A percentile compares a stretch with the other conserved stretches of the same genome.
These are phyloP conservation scores for Letharia columbiana DNA, from an alignment of 495 filamentous ascomycete genomes.

Conservation along the genomic window DNA sequence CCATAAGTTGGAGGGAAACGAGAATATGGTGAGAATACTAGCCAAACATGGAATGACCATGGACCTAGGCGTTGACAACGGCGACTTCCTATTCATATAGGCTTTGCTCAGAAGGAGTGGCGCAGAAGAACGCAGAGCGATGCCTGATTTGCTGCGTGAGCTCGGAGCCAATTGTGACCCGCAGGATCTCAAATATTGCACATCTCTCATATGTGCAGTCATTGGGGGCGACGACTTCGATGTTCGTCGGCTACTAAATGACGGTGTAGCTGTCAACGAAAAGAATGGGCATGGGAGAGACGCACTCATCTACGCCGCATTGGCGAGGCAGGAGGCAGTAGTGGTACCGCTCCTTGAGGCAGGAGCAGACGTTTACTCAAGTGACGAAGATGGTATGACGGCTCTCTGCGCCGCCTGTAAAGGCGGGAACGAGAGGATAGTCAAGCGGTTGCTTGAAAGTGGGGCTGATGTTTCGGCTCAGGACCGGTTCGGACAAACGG, in stretches of 20 bases:
- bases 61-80: too few relatives aligned
- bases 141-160: too few relatives aligned
- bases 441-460: constrained; percentile 10
- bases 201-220: too few relatives aligned
- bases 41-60: too few relatives aligned
- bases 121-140: too few relatives aligned
- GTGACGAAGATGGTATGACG: not conserved
- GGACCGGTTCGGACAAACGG: not conserved
- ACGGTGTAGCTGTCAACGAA: not conserved
- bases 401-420: constrained; percentile 18
- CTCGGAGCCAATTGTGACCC: too few relatives aligned
- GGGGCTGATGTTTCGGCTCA: constrained; percentile 4
- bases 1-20: too few relatives aligned
- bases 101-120: too few relatives aligned
- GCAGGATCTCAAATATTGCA: too few relatives aligned
- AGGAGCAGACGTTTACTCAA: constrained; percentile 8
- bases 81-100: too few relatives aligned
- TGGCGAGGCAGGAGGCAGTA: not conserved
- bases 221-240: too few relatives aligned
- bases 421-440: not conserved
- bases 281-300: not conserved
- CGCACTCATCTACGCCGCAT: not conserved
- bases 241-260: constrained; percentile 1
- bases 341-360: not conserved
- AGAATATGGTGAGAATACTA: too few relatives aligned